Conservation (phyloP, 208 protist genomes). For the Blastocrithidia nonstop region DNA sequence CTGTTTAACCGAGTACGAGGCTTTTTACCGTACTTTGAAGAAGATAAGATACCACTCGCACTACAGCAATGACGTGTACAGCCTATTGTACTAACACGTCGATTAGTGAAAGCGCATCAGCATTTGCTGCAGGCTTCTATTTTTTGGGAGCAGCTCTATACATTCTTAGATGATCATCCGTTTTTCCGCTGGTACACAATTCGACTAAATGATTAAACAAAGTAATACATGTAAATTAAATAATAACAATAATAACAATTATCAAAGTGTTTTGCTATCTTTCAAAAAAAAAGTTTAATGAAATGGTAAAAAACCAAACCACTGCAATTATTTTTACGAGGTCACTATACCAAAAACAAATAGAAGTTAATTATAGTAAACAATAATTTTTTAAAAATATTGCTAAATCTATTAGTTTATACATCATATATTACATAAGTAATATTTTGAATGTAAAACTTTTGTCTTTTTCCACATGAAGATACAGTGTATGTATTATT, state of each 20-base stretch:
- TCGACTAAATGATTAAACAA: slow-evolving; percentile 15
- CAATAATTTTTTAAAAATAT: no score
- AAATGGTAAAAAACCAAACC: slow-evolving; percentile 1
- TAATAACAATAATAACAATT: not conserved
- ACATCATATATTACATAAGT: no score
- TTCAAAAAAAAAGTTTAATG: not conserved
- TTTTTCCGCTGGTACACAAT: slow-evolving; percentile 66
- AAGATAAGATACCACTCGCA: slow-evolving; percentile 63
- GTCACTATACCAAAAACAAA: no score
- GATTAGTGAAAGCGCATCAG: slow-evolving; percentile 52
- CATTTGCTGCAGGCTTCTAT: slow-evolving; percentile 56
- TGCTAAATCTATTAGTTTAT: no score
- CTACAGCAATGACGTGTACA: slow-evolving; percentile 64
- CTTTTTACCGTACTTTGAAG: slow-evolving; percentile 80
- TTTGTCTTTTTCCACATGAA: no score
- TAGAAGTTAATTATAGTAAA: no score
- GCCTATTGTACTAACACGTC: slow-evolving; percentile 52
- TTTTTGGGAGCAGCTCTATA: slow-evolving; percentile 77
- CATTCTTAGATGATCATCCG: slow-evolving; percentile 61
- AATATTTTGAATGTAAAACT: no score
- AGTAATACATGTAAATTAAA: slow-evolving; percentile 3
- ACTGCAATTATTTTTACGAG: no score
- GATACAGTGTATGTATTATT: not conserved
- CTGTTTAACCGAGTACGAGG: slow-evolving; percentile 60
- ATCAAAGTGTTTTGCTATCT: no score